These are phyloP conservation scores for Mycosarcoma maydis DNA, from an alignment of 1,284 basidiomycete species.

Conservation along the genomic window DNA sequence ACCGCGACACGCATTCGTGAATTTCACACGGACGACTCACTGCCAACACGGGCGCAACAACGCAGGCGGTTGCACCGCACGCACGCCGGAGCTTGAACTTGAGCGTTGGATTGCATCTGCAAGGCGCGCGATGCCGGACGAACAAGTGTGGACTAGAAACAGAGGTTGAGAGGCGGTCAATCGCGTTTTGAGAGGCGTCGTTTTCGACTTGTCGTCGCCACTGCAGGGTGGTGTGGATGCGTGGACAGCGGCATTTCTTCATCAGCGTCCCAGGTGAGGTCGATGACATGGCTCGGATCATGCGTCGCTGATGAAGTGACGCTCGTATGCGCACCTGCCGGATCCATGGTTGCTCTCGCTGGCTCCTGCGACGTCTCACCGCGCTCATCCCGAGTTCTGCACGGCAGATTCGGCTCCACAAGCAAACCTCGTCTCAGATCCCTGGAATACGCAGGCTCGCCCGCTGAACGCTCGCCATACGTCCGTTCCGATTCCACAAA, in stretches of 20 bases:
- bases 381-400: not conserved
- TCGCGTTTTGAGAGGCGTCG: slow-evolving; percentile 32
- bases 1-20: too few species aligned
- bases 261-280: slow-evolving; percentile 42
- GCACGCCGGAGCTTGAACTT: too few species aligned
- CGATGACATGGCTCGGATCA: slow-evolving; percentile 34
- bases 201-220: not conserved
- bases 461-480: slow-evolving; percentile 41
- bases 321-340: too few species aligned
- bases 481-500: slow-evolving; percentile 43
- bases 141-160: too few species aligned
- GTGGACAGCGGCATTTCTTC: slow-evolving; percentile 9
- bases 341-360: too few species aligned
- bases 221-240: not conserved
- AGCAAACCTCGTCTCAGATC: slow-evolving; percentile 42
- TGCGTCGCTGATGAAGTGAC: slow-evolving; percentile 2
- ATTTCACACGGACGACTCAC: too few species aligned
- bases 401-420: not conserved
- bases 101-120: too few species aligned
- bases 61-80: too few species aligned
- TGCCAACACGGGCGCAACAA: too few species aligned
- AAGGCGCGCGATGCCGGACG: too few species aligned
- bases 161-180: too few species aligned
- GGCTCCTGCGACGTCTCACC: not conserved
- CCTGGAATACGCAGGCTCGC: slow-evolving; percentile 44